Base-by-base conservation (phyloP, 129 eudicot species). In the Pseudognaphalium luteoalbum region DNA sequence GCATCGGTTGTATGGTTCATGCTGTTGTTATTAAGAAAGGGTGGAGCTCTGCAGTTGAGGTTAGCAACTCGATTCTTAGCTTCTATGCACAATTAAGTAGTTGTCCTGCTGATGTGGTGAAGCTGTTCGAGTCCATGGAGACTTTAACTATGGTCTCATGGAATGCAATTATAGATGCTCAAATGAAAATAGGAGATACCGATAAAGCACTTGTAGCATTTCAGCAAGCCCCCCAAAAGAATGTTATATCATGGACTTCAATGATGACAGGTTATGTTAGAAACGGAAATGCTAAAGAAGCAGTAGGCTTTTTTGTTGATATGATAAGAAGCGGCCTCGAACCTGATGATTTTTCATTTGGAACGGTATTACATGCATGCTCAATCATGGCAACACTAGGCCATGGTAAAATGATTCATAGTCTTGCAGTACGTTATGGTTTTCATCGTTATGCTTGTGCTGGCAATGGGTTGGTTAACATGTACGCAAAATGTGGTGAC, bases 401-500 rank as follows among this genome's bases (percentile, higher is more conserved):
- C 42, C 91, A 82, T 51, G 97, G 97, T 64, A 63, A 72, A 81
- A 87, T 89, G 89, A 57, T 92, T 70, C 97, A 92, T 54, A 72
- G 80, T 47, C 78, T 76, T 61, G 84, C 83, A 30, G 39, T 92
- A 19, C 75, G 59, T 34, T 63, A 70, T 25, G 91, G 97, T 74
- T 81, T 87, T 72, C 81, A 87, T 74, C 69, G 71, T 10, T 76
- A 74, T 68, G 81, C 87, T 59, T 92, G 87, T 78, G 96, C 84
- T 1, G 92, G 97, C 66, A 92, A 92, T 44, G 87, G 91, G 64
- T 70, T 92, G 75, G 89, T 92, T 32, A 92, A 92, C 89, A 87
- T 92, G 92, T 92, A 92, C 42, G 97, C 89, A 64, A 92, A 89
- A 77, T 89, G 96, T 82, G 96, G 97, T 22, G 93, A 89, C 71